Conservation (phyloP, 306 rosid species). For the Biancaea sappan region DNA sequence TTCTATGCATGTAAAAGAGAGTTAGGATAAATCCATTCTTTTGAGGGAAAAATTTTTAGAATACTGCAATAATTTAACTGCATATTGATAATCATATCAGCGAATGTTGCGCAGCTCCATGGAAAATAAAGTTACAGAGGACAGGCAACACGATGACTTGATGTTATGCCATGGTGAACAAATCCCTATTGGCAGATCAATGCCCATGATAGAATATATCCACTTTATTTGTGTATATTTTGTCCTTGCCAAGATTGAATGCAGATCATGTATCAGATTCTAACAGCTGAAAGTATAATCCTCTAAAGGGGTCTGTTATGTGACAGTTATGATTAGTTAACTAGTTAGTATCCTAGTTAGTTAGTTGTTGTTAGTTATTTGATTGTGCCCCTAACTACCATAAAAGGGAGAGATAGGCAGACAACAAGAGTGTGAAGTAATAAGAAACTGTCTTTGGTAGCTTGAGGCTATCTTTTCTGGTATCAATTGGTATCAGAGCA, state of each 20-base stretch:
- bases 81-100: background rate
- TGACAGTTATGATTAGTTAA: no score
- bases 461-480: no score
- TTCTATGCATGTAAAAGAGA: constrained; percentile 10
- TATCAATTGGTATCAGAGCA: no score
- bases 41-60: background rate
- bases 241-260: constrained; percentile 22
- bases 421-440: no score
- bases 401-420: no score
- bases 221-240: constrained; percentile 17
- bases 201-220: constrained; percentile 12
- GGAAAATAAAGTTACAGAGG: constrained; percentile 24
- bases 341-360: no score
- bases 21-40: background rate
- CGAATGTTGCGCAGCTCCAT: background rate
- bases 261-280: constrained; percentile 1
- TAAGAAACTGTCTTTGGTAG: no score
- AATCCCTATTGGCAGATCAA: constrained; percentile 18
- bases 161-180: constrained; percentile 2
- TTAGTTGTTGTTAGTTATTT: no score
- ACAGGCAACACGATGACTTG: constrained; percentile 2
- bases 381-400: no score
- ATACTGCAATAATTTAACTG: background rate
- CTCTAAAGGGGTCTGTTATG: background rate
- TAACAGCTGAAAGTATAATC: background rate